phyloP scores from a whole-genome alignment of 116 monocot species.

The Phalaenopsis hybrid region DNA sequence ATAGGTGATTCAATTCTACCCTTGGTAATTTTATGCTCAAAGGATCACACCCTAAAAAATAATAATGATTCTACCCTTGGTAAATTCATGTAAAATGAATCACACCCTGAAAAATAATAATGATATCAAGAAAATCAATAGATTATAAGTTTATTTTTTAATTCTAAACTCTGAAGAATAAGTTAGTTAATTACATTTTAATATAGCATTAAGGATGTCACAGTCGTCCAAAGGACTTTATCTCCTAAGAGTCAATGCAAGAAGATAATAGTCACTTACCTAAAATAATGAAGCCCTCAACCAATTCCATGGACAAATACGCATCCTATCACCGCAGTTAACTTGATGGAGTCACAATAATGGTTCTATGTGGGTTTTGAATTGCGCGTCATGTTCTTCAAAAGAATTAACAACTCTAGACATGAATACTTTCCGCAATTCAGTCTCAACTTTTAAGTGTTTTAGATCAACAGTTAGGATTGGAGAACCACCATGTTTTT shows the following conservation, averaged over 20 bases:
- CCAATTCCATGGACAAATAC: constrained; percentile 81
- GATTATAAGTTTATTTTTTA: too few species aligned
- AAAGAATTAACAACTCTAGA: constrained; percentile 84
- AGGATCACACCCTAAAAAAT: not conserved
- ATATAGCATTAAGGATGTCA: not conserved
- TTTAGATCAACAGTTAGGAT: constrained; percentile 70
- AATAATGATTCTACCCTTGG: too few species aligned
- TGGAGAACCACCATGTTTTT: constrained; percentile 20
- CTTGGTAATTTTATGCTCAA: not conserved
- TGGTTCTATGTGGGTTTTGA: constrained; percentile 61
- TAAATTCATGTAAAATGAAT: too few species aligned
- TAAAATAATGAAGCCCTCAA: constrained; percentile 77
- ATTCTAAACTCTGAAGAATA: too few species aligned
- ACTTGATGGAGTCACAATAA: constrained; percentile 62
- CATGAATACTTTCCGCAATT: constrained; percentile 82
- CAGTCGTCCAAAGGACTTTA: not conserved
- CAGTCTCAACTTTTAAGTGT: constrained; percentile 86
- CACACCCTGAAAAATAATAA: not conserved
- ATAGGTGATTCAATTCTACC: not conserved
- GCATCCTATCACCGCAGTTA: constrained; percentile 88
- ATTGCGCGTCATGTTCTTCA: constrained; percentile 56
- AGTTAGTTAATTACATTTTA: not conserved
- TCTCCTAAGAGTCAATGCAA: not conserved
- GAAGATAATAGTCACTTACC: constrained; percentile 26
- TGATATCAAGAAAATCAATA: not conserved